Conservation (phyloP, 2,329 filamentous ascomycete species). For the Diaporthe vaccinii region DNA sequence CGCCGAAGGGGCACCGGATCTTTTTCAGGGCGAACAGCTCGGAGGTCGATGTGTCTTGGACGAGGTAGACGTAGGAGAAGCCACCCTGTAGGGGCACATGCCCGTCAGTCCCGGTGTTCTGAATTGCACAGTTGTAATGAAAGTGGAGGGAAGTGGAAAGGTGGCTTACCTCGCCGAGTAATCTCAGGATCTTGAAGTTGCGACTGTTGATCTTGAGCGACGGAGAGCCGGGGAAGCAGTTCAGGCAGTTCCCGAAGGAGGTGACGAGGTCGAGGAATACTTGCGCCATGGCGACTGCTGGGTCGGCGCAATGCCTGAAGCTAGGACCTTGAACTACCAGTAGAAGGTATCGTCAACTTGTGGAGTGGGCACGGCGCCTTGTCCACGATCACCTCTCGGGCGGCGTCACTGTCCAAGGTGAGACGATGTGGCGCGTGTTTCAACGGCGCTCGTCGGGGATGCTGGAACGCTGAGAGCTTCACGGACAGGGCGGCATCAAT, state of each 20-base stretch:
- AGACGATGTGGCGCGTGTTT: slow-evolving; percentile 1
- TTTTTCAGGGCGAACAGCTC: slow-evolving; percentile 97
- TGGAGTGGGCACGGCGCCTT: slow-evolving; percentile 17
- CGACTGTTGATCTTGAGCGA: slow-evolving; percentile 95
- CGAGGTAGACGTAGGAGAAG: slow-evolving; percentile 99
- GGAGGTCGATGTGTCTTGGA: slow-evolving; percentile 87
- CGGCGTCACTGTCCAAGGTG: neutral
- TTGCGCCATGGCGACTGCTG: slow-evolving; percentile 75
- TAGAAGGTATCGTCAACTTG: neutral
- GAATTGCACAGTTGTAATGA: neutral
- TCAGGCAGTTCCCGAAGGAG: slow-evolving; percentile 93
- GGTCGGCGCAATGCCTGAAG: neutral
- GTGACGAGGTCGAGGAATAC: slow-evolving; percentile 91
- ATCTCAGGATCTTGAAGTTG: slow-evolving; percentile 94
- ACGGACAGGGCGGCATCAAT: neutral
- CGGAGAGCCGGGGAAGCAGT: slow-evolving; percentile 94
- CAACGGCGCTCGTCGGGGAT: neutral
- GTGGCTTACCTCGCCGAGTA: slow-evolving; percentile 84
- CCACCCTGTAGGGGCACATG: slow-evolving; percentile 73
- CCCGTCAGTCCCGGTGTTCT: neutral
- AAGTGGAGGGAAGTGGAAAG: neutral
- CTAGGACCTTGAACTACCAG: neutral
- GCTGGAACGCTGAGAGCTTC: too few species aligned
- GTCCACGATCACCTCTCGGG: slow-evolving; percentile 11
- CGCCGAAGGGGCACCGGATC: slow-evolving; percentile 97